Evolutionary conservation across 495 filamentous ascomycete genomes (phyloP).

Genomic region (Trichoderma orchidacearum): DNA sequence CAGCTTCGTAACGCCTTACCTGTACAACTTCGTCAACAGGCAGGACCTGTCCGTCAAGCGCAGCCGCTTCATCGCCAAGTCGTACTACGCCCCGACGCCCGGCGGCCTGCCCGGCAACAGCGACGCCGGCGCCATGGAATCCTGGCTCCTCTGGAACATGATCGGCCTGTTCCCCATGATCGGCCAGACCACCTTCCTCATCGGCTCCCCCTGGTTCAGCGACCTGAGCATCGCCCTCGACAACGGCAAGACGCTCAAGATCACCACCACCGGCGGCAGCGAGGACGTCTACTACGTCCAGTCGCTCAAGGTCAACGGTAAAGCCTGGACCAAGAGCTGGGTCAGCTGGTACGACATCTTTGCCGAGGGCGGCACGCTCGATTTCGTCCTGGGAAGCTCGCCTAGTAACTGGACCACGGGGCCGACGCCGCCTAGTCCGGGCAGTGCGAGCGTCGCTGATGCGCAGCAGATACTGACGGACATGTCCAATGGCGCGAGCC

Average conservation of each 20-base stretch:
- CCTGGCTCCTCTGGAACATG: constrained; percentile 56
- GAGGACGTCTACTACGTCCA: constrained; percentile 43
- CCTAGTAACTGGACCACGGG: constrained; percentile 43
- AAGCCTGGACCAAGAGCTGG: constrained; percentile 43
- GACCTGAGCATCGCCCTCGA: constrained; percentile 44
- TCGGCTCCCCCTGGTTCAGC: constrained; percentile 49
- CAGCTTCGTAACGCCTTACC: constrained; percentile 53
- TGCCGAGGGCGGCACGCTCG: constrained; percentile 43
- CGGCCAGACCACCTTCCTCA: constrained; percentile 49
- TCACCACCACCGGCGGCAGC: constrained; percentile 35
- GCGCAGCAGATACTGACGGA: not conserved
- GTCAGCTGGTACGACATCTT: constrained; percentile 51
- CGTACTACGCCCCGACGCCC: constrained; percentile 37
- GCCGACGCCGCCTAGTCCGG: constrained; percentile 37
- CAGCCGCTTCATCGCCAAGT: constrained; percentile 36
- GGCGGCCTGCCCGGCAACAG: constrained; percentile 52
- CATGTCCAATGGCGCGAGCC: not conserved
- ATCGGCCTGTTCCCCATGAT: constrained; percentile 56
- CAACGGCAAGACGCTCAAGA: constrained; percentile 36
- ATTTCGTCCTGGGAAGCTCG: constrained; percentile 45
- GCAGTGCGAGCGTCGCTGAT: constrained; percentile 9
- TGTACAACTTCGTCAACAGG: constrained; percentile 53
- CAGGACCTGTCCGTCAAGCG: constrained; percentile 45
- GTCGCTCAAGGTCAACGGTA: constrained; percentile 32
- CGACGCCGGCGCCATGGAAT: constrained; percentile 59